Evolutionary conservation across 257 asterid species (phyloP).

Genomic region (Petunia axillaris): DNA sequence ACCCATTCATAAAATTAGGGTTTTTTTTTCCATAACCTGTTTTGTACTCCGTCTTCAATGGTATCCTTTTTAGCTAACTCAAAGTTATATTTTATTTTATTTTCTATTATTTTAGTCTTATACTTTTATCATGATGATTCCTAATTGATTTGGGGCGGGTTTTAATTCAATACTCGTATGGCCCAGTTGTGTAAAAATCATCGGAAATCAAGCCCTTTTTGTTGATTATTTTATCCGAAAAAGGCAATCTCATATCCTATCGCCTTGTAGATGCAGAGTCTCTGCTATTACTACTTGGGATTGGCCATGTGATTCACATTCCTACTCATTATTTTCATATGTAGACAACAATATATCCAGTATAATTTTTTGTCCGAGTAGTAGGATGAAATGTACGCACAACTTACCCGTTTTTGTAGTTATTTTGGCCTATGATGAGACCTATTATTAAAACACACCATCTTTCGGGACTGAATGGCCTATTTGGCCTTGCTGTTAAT

Average conservation of each 20-base stretch:
- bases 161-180: constrained; percentile 1
- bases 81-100: too few species aligned
- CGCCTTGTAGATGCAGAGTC: constrained; percentile 66
- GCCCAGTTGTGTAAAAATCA: constrained; percentile 25
- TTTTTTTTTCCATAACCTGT: too few species aligned
- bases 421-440: constrained; percentile 57
- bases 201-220: constrained; percentile 25
- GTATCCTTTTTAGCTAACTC: too few species aligned
- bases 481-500: constrained; percentile 48
- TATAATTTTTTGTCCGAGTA: too few species aligned
- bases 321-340: background rate
- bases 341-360: too few species aligned
- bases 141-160: constrained; percentile 19
- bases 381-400: too few species aligned
- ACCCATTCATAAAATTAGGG: background rate
- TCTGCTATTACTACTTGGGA: constrained; percentile 65
- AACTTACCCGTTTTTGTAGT: background rate
- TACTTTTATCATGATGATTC: too few species aligned
- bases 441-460: constrained; percentile 46
- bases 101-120: background rate
- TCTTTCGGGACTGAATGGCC: constrained; percentile 87
- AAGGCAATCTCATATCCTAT: constrained; percentile 71
- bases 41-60: background rate
- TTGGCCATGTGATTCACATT: constrained; percentile 74
- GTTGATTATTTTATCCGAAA: constrained; percentile 33